These are phyloP conservation scores for Candida parachauliodes DNA, from an alignment of 805 yeast genomes.

Conservation along the genomic window DNA sequence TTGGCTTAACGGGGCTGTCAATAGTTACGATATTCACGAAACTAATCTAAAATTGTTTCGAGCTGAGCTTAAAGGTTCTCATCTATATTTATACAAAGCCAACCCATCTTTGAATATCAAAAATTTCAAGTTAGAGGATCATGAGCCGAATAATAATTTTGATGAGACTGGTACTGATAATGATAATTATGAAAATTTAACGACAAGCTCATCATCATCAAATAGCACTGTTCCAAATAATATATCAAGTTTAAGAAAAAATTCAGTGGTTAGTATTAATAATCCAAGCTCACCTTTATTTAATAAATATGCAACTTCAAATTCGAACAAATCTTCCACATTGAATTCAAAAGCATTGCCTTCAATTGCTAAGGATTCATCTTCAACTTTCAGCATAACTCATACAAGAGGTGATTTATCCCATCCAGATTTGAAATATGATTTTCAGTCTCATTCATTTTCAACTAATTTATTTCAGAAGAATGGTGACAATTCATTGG, in stretches of 20 bases:
- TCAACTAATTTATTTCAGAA: slow-evolving; percentile 3
- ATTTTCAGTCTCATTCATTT: slow-evolving; percentile 37
- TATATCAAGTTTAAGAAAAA: not conserved
- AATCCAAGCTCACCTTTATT: not conserved
- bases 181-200: not conserved
- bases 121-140: slow-evolving; percentile 21
- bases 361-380: not conserved
- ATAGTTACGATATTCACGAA: slow-evolving; percentile 28
- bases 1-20: slow-evolving; percentile 38
- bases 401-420: slow-evolving; percentile 24
- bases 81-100: slow-evolving; percentile 57
- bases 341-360: not conserved
- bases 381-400: slow-evolving; percentile 14
- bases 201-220: not conserved
- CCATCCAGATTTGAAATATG: slow-evolving; percentile 42
- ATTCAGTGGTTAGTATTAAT: not conserved
- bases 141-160: not conserved
- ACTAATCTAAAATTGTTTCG: slow-evolving; percentile 47
- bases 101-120: slow-evolving; percentile 44
- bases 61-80: slow-evolving; percentile 70
- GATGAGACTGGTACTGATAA: not conserved
- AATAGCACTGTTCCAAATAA: not conserved
- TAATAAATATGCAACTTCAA: not conserved
- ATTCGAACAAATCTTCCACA: not conserved
- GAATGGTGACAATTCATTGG: slow-evolving; percentile 37